phyloP scores from a whole-genome alignment of 2,329 filamentous ascomycete species.

The Pseudogymnoascus sp. region DNA sequence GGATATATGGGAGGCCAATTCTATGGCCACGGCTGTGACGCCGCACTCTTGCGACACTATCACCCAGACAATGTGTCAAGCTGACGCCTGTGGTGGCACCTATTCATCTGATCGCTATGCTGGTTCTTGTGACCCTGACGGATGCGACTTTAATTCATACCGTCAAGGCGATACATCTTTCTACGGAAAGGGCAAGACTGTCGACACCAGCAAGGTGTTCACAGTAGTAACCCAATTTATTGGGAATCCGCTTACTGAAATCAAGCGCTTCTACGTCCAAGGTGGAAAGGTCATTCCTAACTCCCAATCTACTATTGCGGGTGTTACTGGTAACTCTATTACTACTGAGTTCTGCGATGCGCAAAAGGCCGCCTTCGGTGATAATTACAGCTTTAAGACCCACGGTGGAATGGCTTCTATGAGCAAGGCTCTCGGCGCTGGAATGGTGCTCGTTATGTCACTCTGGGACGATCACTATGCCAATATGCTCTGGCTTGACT shows the following conservation, averaged over 20 bases:
- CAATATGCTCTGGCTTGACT: conserved; percentile 71
- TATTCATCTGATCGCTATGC: conserved; percentile 42
- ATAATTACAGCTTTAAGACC: conserved; percentile 44
- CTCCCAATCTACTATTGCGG: conserved; percentile 38
- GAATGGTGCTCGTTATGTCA: conserved; percentile 59
- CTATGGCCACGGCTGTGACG: conserved; percentile 48
- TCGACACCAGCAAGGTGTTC: conserved; percentile 46
- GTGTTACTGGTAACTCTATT: conserved; percentile 44
- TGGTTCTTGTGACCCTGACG: conserved; percentile 52
- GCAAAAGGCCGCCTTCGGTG: conserved; percentile 49
- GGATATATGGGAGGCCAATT: conserved; percentile 62
- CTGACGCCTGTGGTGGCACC: conserved; percentile 36
- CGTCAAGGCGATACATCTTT: conserved; percentile 49
- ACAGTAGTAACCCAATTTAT: conserved; percentile 56
- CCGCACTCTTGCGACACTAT: conserved; percentile 47
- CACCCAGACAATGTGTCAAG: conserved; percentile 38
- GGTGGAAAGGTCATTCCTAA: conserved; percentile 46
- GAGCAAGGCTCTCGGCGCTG: conserved; percentile 45
- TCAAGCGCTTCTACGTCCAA: conserved; percentile 52
- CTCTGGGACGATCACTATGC: conserved; percentile 50
- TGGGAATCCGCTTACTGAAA: conserved; percentile 43
- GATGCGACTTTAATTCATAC: conserved; percentile 57
- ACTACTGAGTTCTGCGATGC: conserved; percentile 49
- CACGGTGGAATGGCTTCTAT: conserved; percentile 51
- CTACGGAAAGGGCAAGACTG: conserved; percentile 46